A percentile compares a stretch with the other conserved stretches of the same genome.
phyloP scores from a whole-genome alignment of 345 rosid species.

The Raphanus sativus region DNA sequence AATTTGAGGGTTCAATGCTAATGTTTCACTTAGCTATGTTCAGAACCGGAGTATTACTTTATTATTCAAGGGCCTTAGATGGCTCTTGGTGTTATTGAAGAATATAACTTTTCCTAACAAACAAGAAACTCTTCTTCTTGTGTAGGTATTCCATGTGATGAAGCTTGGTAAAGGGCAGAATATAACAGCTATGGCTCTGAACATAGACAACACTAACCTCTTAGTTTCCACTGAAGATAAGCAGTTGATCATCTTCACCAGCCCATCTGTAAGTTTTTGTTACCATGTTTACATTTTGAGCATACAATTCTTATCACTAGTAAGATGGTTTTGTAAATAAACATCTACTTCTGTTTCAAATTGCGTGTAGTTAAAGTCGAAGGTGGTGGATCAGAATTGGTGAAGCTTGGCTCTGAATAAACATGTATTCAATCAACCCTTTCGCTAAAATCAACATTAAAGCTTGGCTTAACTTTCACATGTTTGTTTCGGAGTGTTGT shows the following conservation, averaged over 20 bases:
- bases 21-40: neutral
- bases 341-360: neutral
- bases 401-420: slow-evolving; percentile 75
- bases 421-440: neutral
- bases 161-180: slow-evolving; percentile 73
- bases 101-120: neutral
- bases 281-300: slow-evolving; percentile 6
- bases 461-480: too few relatives aligned
- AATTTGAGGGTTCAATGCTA: neutral
- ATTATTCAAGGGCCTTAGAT: neutral
- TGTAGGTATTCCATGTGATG: slow-evolving; percentile 71
- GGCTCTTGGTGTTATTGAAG: slow-evolving; percentile 6
- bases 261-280: slow-evolving; percentile 74
- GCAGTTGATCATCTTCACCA: slow-evolving; percentile 84
- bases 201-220: slow-evolving; percentile 81
- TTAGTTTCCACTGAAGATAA: slow-evolving; percentile 81
- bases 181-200: slow-evolving; percentile 77
- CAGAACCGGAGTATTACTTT: neutral
- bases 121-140: neutral
- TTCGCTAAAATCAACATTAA: neutral
- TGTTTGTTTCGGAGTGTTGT: too few relatives aligned
- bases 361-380: slow-evolving; percentile 69
- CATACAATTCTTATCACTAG: neutral
- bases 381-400: slow-evolving; percentile 72
- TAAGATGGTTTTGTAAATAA: neutral